Percentiles rank a stretch among this genome's conserved stretches.
These are phyloP conservation scores for Gentiana macrophylla DNA, from an alignment of 257 asterid genomes.

Conservation along the genomic window DNA sequence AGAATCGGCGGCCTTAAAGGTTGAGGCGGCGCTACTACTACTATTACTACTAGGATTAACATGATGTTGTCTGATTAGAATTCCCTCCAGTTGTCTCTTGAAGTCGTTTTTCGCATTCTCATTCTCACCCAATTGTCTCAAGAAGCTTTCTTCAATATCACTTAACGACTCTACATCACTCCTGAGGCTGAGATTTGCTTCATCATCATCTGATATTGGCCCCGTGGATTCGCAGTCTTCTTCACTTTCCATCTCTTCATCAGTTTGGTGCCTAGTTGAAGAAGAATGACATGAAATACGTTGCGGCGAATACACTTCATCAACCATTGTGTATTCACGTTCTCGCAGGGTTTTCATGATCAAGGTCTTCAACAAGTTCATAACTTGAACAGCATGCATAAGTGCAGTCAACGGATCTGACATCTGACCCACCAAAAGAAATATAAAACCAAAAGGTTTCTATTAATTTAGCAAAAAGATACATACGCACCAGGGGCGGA, in stretches of 20 bases:
- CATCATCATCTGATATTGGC: slow-evolving; percentile 36
- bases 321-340: slow-evolving; percentile 50
- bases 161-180: slow-evolving; percentile 53
- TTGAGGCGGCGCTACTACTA: slow-evolving; percentile 11
- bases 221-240: slow-evolving; percentile 62
- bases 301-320: slow-evolving; percentile 44
- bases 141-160: slow-evolving; percentile 68
- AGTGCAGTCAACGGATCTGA: slow-evolving; percentile 95
- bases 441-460: not conserved
- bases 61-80: slow-evolving; percentile 34
- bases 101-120: slow-evolving; percentile 74
- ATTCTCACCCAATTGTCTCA: slow-evolving; percentile 59
- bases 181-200: slow-evolving; percentile 24
- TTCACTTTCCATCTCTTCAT: slow-evolving; percentile 54
- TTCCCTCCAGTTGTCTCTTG: slow-evolving; percentile 66
- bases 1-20: slow-evolving; percentile 34
- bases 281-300: slow-evolving; percentile 48
- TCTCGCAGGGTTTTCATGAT: slow-evolving; percentile 63
- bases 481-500: too few relatives aligned
- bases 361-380: slow-evolving; percentile 86
- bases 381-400: slow-evolving; percentile 98
- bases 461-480: too few relatives aligned
- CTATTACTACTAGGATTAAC: slow-evolving; percentile 22
- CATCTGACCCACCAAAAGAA: slow-evolving; percentile 44
- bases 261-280: slow-evolving; percentile 22